Base-by-base conservation (phyloP, 2,329 filamentous ascomycete genomes). In the Cercospora nicotianae region DNA sequence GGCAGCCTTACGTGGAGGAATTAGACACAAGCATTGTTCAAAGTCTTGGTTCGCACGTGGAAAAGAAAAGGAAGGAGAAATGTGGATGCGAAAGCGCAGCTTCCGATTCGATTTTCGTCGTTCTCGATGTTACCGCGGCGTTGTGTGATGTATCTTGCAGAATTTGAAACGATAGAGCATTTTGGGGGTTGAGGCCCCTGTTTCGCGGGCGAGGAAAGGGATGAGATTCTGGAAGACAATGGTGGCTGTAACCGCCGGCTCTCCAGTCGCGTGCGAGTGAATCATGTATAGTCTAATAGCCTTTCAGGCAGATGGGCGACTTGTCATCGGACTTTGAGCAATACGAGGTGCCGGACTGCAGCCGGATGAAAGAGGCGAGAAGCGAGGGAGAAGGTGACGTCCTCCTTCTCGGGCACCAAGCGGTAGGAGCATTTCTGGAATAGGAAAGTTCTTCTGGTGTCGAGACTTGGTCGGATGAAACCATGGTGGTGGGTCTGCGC, bases 1-100 rank as follows among this genome's bases (percentile, higher is more conserved):
- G n/a, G 42, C 42, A 18, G 9, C n/a, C n/a, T 48, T 10, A 48
- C n/a, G 45, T 13, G 18, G 45, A 48, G 18, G 18, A 23, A 18
- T 48, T 1, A 18, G 39, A 20, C n/a, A 48, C 10, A 48, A 48
- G 45, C 45, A 48, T 48, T 48, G 16, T 18, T 48, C 4, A 18
- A 36, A 60, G 18, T 31, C 57, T 60, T 42, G 33, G 58, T 8
- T 30, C 8, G 5, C 59, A 61, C 59, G 59, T 61, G 59, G 59
- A 8, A 45, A 20, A 9, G 20, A 23, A 26, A 36, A 36, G 33
- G 5, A 36, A 36, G 5, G 33, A 39, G 33, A 36, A 13, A 39
- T 6, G 33, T 39, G 33, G 33, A 7, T 39, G 3, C 1, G 1
- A n/a, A 39, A 4, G 33, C 33, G 33, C 33, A n/a, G 33, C 13